These are phyloP conservation scores for Casuarina cunninghamiana DNA, from an alignment of 306 rosid genomes.

Conservation along the genomic window DNA sequence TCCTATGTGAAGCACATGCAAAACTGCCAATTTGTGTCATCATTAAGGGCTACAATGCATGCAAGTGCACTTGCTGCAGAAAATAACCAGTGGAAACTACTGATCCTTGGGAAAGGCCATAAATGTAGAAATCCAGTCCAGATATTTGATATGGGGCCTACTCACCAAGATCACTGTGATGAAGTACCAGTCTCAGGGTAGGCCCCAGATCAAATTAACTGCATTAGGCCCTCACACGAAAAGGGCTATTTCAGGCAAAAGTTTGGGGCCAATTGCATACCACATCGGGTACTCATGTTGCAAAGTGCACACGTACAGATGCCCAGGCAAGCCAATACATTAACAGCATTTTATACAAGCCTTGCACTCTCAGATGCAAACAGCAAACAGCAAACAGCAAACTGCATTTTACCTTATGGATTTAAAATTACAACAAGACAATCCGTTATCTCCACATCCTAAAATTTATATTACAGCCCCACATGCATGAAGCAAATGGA, in stretches of 20 bases:
- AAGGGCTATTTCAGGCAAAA: not conserved
- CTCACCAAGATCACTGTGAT: not conserved
- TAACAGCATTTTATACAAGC: not conserved
- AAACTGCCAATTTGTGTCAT: not conserved
- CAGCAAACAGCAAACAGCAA: not conserved
- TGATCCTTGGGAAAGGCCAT: not conserved
- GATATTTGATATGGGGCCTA: not conserved
- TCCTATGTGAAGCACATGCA: not conserved
- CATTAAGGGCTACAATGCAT: not conserved
- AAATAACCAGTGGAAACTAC: not conserved
- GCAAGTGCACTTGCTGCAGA: not conserved
- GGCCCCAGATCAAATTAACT: not conserved
- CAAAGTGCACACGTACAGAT: not conserved
- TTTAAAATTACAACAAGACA: not conserved
- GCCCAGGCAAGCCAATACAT: not conserved
- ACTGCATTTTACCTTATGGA: not conserved
- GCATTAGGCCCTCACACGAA: not conserved
- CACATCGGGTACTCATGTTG: not conserved
- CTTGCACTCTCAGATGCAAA: not conserved
- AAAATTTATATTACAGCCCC: too few relatives aligned
- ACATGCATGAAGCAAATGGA: too few relatives aligned
- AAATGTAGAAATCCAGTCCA: not conserved
- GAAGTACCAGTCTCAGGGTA: not conserved
- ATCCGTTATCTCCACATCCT: not conserved
- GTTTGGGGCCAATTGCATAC: not conserved